Base-by-base conservation (phyloP, 306 rosid genomes). In the Fragaria vesca region DNA sequence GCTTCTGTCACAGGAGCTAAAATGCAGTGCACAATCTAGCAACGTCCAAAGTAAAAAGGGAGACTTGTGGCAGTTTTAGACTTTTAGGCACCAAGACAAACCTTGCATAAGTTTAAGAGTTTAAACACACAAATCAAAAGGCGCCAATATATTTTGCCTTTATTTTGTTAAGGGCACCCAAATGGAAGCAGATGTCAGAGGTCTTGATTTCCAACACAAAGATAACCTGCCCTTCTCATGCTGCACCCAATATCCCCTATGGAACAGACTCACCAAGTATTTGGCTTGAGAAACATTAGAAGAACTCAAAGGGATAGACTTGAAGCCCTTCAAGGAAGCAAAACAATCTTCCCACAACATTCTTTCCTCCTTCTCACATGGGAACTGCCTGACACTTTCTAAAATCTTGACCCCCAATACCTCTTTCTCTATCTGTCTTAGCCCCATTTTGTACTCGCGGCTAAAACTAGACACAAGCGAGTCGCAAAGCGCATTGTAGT, bases 401-500 rank as follows among this genome's bases (percentile, higher is more conserved):
- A 91, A 26, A 45, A 88, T 89, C 77, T 89, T 85, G 1, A 42
- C 51, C 71, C 92, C 86, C 69, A 91, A 10, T n/a, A 88, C 76
- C 80, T 91, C 90, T 8, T 86, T 86, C 69, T 86, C 93, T 76
- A 91, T 82, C 63, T 73, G 45, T 28, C 18, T 62, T 50, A 88
- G 79, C 58, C 82, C 82, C 75, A 52, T 74, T 74, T 76, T 83
- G 68, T 82, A 80, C 10, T 74, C 71, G 34, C 83, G 78, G 76
- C 47, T 73, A 40, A 82, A 69, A 38, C 86, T 79, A 42, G 75
- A 76, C 2, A 74, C 74, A 61, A 91, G 87, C 16, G 18, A 58
- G 34, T 58, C 18, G 17, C 34, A 58, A 24, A 58, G 66, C 73
- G 93, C 82, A 36, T 87, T 83, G 71, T 87, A 88, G 81, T 88